These are phyloP conservation scores for Carex parvula DNA, from an alignment of 176 grass and related monocot genomes.

Conservation along the genomic window DNA sequence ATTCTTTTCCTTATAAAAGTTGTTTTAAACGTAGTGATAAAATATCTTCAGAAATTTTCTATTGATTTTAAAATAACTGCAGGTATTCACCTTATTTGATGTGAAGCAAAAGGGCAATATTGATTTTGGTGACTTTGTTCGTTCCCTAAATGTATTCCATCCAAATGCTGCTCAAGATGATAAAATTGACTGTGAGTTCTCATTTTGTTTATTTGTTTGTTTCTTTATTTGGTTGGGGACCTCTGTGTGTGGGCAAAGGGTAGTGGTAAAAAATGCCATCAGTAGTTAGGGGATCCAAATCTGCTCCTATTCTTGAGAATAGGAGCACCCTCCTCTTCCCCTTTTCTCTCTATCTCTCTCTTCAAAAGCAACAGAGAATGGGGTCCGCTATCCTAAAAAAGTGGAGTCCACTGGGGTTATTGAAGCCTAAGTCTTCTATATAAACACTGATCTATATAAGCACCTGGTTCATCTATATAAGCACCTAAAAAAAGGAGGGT, in stretches of 20 bases:
- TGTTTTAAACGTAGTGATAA: no score
- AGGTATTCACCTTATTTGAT: constrained; percentile 98
- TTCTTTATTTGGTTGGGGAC: not conserved
- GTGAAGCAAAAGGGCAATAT: constrained; percentile 84
- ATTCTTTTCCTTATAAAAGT: not conserved
- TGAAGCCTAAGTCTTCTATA: no score
- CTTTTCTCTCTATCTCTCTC: no score
- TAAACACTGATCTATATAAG: no score
- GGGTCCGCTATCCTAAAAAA: no score
- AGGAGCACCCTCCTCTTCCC: no score
- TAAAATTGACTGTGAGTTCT: constrained; percentile 88
- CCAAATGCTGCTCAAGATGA: constrained; percentile 85
- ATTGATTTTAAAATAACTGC: constrained; percentile 19
- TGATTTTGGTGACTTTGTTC: constrained; percentile 95
- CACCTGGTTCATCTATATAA: no score
- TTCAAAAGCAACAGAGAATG: no score
- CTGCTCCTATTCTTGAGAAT: no score
- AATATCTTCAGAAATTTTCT: not conserved
- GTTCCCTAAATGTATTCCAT: constrained; percentile 90
- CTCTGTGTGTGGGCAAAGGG: not conserved
- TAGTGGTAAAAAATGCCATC: not conserved
- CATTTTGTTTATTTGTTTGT: constrained; percentile 12
- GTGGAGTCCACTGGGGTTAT: no score
- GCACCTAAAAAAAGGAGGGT: no score
- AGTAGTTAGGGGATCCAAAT: not conserved